Evolutionary conservation across 179 eudicot genomes (phyloP), one percentile per base, ranked within the genome.

Genomic region (Corrigiola litoralis): DNA sequence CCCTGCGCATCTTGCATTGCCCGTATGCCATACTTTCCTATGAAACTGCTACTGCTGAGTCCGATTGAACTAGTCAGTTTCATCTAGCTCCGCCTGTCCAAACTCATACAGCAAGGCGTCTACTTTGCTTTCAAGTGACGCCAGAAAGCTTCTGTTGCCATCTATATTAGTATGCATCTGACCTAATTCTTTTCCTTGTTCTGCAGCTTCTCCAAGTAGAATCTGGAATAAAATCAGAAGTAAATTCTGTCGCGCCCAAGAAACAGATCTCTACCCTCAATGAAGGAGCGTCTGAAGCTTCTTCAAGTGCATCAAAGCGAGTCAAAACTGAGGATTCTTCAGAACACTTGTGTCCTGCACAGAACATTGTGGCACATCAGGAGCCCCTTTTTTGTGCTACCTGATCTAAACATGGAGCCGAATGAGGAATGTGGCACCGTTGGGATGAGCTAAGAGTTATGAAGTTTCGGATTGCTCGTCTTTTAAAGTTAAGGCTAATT

Each of bases 321-420:
- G 48, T 68, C 4, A 59, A 71, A 69, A 28, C 42, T 2, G 73
- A 71, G 36, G 74, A 54, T 14, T 31, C 48, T 59, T 47, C 75
- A 33, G 57, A 41, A 6, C 67, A 37, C 18, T 42, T 52, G 1
- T 49, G 62, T 42, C 63, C 47, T 7, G 28, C 52, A 40, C 40
- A 68, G 28, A 69, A 46, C 47, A 28, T 41, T 2, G 56, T 5
- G 34, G 20, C 70, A 10, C 64, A 62, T 16, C 74, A 64, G 50
- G 82, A 78, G 33, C 58, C 71, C 10, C 38, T n/a, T 53, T 25
- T 86, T 83, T 73, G 64, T 75, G 61, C 81, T 92, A n/a, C 97
- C 97, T 58, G 97, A 92, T 74, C 84, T 92, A 16, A 92, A 92
- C 68, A 59, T 89, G 58, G 75, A 76, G 1, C 75, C 88, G 0